These are phyloP conservation scores for Pseudofabraea citricarpa DNA, from an alignment of 2,329 filamentous ascomycete species.

Conservation along the genomic window DNA sequence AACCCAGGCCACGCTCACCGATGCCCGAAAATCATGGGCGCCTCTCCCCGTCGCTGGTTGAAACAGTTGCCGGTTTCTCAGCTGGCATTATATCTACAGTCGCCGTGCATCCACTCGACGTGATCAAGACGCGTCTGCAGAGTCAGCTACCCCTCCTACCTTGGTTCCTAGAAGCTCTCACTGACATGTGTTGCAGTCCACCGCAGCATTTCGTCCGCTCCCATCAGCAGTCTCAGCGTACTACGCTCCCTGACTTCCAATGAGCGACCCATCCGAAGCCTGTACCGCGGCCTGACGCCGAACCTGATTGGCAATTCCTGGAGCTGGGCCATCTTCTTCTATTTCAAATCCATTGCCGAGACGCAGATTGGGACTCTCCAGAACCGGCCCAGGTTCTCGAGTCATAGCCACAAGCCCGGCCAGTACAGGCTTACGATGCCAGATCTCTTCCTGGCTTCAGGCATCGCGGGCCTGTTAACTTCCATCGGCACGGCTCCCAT, in stretches of 20 bases:
- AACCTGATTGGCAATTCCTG: constrained; percentile 88
- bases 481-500: constrained; percentile 87
- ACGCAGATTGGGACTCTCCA: constrained; percentile 24
- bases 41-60: constrained; percentile 73
- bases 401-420: constrained; percentile 3
- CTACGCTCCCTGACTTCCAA: constrained; percentile 37
- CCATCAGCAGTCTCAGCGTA: constrained; percentile 46
- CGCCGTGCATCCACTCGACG: constrained; percentile 85
- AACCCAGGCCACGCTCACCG: constrained; percentile 12
- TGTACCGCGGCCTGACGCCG: constrained; percentile 86
- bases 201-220: constrained; percentile 36
- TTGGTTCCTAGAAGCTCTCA: constrained; percentile 29
- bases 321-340: constrained; percentile 91
- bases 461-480: constrained; percentile 65
- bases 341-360: constrained; percentile 60
- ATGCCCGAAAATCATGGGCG: constrained; percentile 41
- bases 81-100: constrained; percentile 85
- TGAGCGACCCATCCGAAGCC: constrained; percentile 57
- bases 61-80: constrained; percentile 84
- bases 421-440: constrained; percentile 12
- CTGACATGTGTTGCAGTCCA: constrained; percentile 39
- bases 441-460: constrained; percentile 81
- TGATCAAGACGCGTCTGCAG: constrained; percentile 95
- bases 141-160: constrained; percentile 40
- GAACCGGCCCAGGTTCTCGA: constrained; percentile 4